Percentiles rank a stretch among this genome's conserved stretches.
Conservation (phyloP, 2,329 filamentous ascomycete genomes). For the Alternaria panax region DNA sequence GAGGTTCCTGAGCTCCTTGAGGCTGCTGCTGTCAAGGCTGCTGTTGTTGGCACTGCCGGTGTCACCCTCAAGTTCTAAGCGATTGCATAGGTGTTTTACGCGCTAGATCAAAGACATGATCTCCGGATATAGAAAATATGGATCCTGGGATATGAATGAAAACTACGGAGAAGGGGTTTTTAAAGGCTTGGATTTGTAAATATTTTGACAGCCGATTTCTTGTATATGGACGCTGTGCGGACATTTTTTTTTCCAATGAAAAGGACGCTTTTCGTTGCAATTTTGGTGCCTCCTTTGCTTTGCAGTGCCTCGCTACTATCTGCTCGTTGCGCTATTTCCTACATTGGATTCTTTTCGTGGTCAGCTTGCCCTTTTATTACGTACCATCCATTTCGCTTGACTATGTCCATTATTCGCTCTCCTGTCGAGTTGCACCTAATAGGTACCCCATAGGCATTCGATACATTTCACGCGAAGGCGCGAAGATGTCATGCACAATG, state of each 20-base stretch:
- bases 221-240: constrained; percentile 16
- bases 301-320: no score
- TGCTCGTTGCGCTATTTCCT: no score
- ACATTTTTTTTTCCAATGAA: constrained; percentile 3
- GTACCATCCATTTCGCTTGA: no score
- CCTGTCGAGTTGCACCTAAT: no score
- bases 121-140: neutral
- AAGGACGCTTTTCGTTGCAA: neutral
- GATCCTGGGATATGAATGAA: neutral
- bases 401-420: no score
- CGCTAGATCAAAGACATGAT: neutral
- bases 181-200: neutral
- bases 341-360: no score
- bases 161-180: neutral
- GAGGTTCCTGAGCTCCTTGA: constrained; percentile 41
- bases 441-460: no score
- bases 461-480: no score
- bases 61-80: constrained; percentile 40
- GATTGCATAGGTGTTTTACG: neutral
- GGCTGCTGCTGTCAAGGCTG: constrained; percentile 45
- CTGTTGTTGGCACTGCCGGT: constrained; percentile 52
- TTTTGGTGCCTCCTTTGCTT: neutral
- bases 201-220: constrained; percentile 2
- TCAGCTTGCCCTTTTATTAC: no score
- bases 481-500: no score